Percentiles rank a stretch among this genome's conserved stretches.
Conservation (phyloP, 2,329 filamentous ascomycete species). For the Tolypocladium inflatum region DNA sequence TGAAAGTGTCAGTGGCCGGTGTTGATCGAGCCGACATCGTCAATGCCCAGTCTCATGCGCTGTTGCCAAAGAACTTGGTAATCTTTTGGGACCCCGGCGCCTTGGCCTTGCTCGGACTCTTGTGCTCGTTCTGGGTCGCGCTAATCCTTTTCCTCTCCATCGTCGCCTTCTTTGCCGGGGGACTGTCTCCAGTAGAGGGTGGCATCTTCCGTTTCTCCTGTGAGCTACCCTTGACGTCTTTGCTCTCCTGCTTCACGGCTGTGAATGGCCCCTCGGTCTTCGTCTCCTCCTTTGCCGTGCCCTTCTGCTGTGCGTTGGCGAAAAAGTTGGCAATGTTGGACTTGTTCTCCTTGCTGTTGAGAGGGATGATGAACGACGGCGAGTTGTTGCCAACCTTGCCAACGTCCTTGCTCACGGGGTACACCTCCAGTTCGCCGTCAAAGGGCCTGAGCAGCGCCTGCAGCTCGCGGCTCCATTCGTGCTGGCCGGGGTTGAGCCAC, state of each 20-base stretch:
- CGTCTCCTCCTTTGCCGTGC: not conserved
- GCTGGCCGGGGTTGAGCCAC: slow-evolving; percentile 69
- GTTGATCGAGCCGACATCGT: not conserved
- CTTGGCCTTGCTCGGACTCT: slow-evolving; percentile 61
- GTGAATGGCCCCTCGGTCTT: not conserved
- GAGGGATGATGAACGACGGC: slow-evolving; percentile 69
- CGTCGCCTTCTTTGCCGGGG: slow-evolving; percentile 17
- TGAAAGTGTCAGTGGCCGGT: not conserved
- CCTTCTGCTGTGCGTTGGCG: slow-evolving; percentile 40
- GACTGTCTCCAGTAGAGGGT: slow-evolving; percentile 5
- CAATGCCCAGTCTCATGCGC: slow-evolving; percentile 18
- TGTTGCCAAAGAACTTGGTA: slow-evolving; percentile 76
- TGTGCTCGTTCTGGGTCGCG: slow-evolving; percentile 29
- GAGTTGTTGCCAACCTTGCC: slow-evolving; percentile 93
- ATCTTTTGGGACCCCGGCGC: slow-evolving; percentile 45
- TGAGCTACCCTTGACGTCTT: not conserved
- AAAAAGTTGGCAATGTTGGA: slow-evolving; percentile 94
- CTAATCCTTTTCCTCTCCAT: slow-evolving; percentile 24
- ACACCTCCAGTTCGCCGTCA: slow-evolving; percentile 69
- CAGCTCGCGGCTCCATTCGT: slow-evolving; percentile 69
- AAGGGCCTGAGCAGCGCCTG: slow-evolving; percentile 75
- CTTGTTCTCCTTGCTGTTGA: slow-evolving; percentile 82
- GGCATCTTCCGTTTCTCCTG: slow-evolving; percentile 15
- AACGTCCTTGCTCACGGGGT: slow-evolving; percentile 79
- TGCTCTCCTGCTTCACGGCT: slow-evolving; percentile 3